A percentile compares a stretch with the other conserved stretches of the same genome.
Evolutionary conservation across 2,329 filamentous ascomycete genomes (phyloP).

Genomic region (Hypoxylon sp.): DNA sequence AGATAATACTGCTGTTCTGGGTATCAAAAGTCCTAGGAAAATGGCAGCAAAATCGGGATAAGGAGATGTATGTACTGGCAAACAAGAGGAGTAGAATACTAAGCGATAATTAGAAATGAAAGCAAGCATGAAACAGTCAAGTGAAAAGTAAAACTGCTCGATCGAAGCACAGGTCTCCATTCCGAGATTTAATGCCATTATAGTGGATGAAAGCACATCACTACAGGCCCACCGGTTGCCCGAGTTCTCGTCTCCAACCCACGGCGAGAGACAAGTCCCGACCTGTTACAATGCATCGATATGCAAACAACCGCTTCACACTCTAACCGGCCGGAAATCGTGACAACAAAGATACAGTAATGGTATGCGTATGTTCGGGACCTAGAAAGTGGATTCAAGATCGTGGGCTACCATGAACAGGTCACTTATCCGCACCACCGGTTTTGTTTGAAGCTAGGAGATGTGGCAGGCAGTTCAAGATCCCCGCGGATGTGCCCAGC

Average conservation of each 20-base stretch:
- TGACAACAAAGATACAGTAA: slow-evolving; percentile 31
- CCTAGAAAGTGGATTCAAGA: no score
- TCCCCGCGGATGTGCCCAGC: slow-evolving; percentile 36
- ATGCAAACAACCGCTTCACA: slow-evolving; percentile 24
- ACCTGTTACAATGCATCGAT: slow-evolving; percentile 22
- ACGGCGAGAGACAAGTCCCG: slow-evolving; percentile 22
- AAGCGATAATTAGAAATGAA: slow-evolving; percentile 3
- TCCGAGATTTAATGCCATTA: slow-evolving; percentile 12
- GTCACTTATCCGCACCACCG: slow-evolving; percentile 13
- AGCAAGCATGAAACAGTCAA: slow-evolving; percentile 3
- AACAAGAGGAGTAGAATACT: background rate
- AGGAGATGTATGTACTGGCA: slow-evolving; percentile 4
- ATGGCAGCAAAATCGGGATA: slow-evolving; percentile 6
- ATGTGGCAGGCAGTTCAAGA: slow-evolving; percentile 28
- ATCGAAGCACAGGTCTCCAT: slow-evolving; percentile 13
- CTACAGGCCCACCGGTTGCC: slow-evolving; percentile 20
- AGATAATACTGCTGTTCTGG: slow-evolving; percentile 14
- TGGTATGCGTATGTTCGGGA: slow-evolving; percentile 17
- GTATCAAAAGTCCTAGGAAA: slow-evolving; percentile 6
- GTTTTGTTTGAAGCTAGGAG: slow-evolving; percentile 30
- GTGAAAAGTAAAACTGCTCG: slow-evolving; percentile 1
- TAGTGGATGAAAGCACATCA: slow-evolving; percentile 18
- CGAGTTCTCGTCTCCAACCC: slow-evolving; percentile 14
- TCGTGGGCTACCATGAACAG: slow-evolving; percentile 13
- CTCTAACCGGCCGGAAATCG: slow-evolving; percentile 16